These are phyloP conservation scores for Aspergillus ochraceus DNA, from an alignment of 2,329 filamentous ascomycete genomes.

Conservation along the genomic window DNA sequence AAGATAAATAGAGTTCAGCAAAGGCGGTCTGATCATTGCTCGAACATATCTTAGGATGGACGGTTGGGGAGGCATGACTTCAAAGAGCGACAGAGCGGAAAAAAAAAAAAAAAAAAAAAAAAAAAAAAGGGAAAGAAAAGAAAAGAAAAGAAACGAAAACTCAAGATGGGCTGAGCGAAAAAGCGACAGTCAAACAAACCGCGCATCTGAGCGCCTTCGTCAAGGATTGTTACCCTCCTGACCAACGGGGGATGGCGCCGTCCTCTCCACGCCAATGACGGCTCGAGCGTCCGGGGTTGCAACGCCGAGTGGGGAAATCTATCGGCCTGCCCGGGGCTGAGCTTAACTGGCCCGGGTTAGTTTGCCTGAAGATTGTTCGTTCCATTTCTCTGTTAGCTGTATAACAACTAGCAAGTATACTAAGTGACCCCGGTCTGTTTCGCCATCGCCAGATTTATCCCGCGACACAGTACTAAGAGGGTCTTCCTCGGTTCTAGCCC, in stretches of 20 bases:
- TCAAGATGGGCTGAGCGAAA: neutral
- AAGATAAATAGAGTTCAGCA: neutral
- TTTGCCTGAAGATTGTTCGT: neutral
- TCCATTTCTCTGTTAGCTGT: too few species aligned
- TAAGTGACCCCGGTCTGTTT: too few species aligned
- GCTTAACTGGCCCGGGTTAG: neutral
- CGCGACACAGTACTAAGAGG: too few species aligned
- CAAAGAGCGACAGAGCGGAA: neutral
- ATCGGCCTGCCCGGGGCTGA: neutral
- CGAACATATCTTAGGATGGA: neutral
- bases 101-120: neutral
- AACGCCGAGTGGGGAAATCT: neutral
- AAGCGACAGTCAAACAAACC: neutral
- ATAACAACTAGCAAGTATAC: too few species aligned
- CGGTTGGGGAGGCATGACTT: neutral
- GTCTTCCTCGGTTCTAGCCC: too few species aligned
- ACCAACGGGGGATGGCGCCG: neutral
- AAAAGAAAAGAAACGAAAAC: neutral
- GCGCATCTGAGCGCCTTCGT: too few species aligned
- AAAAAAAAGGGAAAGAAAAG: too few species aligned
- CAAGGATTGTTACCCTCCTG: too few species aligned
- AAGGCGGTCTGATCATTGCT: neutral
- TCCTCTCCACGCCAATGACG: neutral
- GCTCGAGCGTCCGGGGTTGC: slow-evolving; percentile 1
- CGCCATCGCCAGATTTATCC: too few species aligned